These are phyloP conservation scores for Bipolaris sorokiniana DNA, from an alignment of 2,329 filamentous ascomycete genomes.

Conservation along the genomic window DNA sequence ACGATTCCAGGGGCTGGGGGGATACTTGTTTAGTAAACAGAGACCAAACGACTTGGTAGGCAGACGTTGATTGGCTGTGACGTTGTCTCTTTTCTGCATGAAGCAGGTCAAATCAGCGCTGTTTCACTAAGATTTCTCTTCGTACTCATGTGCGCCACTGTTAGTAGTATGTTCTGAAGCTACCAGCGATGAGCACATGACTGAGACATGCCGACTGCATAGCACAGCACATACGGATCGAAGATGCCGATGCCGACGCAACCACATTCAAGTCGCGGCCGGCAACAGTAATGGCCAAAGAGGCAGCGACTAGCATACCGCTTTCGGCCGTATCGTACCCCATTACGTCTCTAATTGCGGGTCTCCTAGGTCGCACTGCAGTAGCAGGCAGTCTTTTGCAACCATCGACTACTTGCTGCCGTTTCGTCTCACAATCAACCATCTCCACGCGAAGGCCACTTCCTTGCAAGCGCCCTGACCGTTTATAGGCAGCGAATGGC, in stretches of 20 bases:
- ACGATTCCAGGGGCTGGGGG: no score
- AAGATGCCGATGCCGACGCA: background rate
- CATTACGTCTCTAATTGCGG: slow-evolving; percentile 3
- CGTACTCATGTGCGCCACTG: background rate
- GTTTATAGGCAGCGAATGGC: background rate
- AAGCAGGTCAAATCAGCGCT: background rate
- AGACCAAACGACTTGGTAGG: background rate
- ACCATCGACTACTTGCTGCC: background rate
- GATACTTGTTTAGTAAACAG: background rate
- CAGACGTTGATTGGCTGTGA: background rate
- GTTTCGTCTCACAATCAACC: background rate
- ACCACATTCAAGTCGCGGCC: background rate
- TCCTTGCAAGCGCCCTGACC: slow-evolving; percentile 6
- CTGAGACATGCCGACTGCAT: background rate
- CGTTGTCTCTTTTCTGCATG: background rate
- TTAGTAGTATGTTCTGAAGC: background rate
- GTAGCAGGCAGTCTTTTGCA: background rate
- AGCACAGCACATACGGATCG: background rate
- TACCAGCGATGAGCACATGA: background rate
- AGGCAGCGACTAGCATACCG: slow-evolving; percentile 7
- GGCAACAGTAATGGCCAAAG: slow-evolving; percentile 5
- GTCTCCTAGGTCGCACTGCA: background rate
- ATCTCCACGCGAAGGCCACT: slow-evolving; percentile 2
- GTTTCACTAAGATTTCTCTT: background rate
- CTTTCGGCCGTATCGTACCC: background rate